Conservation (phyloP, 1,139 yeast genomes). For the Candida albicans region DNA sequence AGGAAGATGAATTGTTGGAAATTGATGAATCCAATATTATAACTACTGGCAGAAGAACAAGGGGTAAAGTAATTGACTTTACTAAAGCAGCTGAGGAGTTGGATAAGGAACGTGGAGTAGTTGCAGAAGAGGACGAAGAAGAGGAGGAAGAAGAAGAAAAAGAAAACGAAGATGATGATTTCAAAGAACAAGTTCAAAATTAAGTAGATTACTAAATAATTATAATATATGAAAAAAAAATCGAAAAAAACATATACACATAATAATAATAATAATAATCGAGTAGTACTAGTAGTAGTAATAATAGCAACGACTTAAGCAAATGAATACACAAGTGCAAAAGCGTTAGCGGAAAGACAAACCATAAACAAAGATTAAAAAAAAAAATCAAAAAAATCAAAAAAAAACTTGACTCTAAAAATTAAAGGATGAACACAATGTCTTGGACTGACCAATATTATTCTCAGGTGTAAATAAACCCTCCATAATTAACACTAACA, state of each 20-base stretch:
- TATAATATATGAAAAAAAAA: neutral
- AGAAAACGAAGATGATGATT: slow-evolving; percentile 6
- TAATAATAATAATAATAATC: neutral
- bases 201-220: neutral
- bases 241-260: neutral
- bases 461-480: neutral
- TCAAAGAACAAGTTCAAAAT: slow-evolving; percentile 1
- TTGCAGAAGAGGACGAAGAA: slow-evolving; percentile 49
- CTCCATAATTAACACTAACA: neutral
- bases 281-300: no score
- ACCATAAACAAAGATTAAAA: neutral
- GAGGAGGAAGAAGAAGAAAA: slow-evolving; percentile 38
- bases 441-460: neutral
- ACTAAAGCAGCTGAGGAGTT: slow-evolving; percentile 79
- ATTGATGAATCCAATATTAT: slow-evolving; percentile 85
- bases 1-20: slow-evolving; percentile 73
- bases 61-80: slow-evolving; percentile 88
- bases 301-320: neutral
- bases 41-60: slow-evolving; percentile 81
- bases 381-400: neutral
- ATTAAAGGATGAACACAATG: neutral
- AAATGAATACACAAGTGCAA: neutral
- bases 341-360: neutral
- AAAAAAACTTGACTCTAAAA: neutral
- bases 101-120: slow-evolving; percentile 48